Conservation (phyloP, 345 rosid species). For the Murraya koenigii region DNA sequence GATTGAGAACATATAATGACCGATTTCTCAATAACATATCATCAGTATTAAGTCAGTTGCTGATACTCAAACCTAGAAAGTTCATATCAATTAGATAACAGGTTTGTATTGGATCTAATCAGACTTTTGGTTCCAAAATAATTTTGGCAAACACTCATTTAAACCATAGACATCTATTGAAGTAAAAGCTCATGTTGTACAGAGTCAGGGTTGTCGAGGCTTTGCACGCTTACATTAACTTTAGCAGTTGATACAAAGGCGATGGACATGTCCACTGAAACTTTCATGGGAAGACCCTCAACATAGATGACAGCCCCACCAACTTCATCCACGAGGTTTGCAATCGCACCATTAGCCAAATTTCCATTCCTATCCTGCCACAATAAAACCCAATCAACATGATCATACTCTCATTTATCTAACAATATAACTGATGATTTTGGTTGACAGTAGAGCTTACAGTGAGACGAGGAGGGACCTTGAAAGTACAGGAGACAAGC, state of each 20-base stretch:
- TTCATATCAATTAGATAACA: background rate
- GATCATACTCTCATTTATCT: background rate
- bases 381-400: background rate
- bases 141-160: background rate
- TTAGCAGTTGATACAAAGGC: constrained; percentile 67
- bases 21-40: background rate
- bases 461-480: constrained; percentile 83
- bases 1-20: background rate
- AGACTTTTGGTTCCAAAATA: background rate
- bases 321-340: constrained; percentile 85
- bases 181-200: background rate
- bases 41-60: background rate
- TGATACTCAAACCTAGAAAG: background rate
- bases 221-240: constrained; percentile 39
- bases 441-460: constrained; percentile 31
- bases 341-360: constrained; percentile 76
- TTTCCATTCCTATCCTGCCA: constrained; percentile 73
- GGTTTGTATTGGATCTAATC: background rate
- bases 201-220: background rate
- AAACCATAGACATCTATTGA: background rate
- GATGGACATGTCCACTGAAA: constrained; percentile 90
- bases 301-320: constrained; percentile 64
- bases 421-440: background rate
- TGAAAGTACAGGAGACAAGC: constrained; percentile 65
- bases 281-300: constrained; percentile 61